Base-by-base conservation (phyloP, 2,329 filamentous ascomycete genomes). In the Samsoniella hepiali region DNA sequence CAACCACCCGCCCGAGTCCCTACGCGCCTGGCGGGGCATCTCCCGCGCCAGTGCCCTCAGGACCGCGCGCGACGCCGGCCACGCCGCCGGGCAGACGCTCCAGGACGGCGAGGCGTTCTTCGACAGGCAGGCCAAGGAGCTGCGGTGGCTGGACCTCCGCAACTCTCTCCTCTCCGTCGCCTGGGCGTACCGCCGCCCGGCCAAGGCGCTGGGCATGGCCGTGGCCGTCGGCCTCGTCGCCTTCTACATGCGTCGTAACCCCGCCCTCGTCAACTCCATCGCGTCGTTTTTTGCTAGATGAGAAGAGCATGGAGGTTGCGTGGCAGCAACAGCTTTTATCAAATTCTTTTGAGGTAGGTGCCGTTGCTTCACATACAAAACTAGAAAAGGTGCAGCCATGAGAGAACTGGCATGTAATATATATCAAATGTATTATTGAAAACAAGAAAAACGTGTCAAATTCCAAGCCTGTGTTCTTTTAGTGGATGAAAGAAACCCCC, bases 31-130 rank as follows among this genome's bases (percentile, higher is more conserved):
- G 93, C 79, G 81, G 65, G 77, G 76, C 17, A 88, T 99, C 64
- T 93, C 93, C 3, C 74, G 75, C 7, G 84, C 84, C 64, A 97
- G 93, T 73, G 92, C 92, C 8, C 82, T 99, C 59, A 97, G 96
- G 75, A 97, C 93, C 1, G 90, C 90, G 0, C 82, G 85, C 13
- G 79, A 84, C 70, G 72, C 81, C 56, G 72, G 78, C 50, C 73
- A 74, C 44, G 79, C 84, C 55, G 73, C 79, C 6, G 73, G 74
- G 34, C 86, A 92, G 72, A 84, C 82, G 0, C 75, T 91, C 40
- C 76, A 82, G 36, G 84, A 94, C 47, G 94, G 91, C 2, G 79
- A 87, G 65, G 73, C 71, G 5, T 84, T 88, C 65, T 94, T 97
- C 69, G 77, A 85, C 45, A 81, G 81, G 67, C 94, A 98, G 73